A percentile compares a stretch with the other conserved stretches of the same genome.
Conservation (phyloP, 176 grass and related monocot species). For the Bolboschoenus planiculmis region DNA sequence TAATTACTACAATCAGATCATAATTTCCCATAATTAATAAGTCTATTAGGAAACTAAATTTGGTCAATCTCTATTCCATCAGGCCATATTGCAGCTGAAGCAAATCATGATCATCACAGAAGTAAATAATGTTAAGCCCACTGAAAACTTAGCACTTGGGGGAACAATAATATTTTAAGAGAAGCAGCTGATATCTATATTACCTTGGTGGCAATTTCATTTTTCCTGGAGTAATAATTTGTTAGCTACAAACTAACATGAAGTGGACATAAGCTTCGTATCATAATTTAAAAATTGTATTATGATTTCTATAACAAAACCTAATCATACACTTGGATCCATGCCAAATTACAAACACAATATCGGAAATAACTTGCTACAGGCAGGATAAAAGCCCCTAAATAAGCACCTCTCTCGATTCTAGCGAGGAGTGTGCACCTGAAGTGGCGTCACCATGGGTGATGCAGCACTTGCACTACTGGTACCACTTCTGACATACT, state of each 20-base stretch:
- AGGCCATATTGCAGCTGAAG: not conserved
- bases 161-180: not conserved
- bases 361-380: not conserved
- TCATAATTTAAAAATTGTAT: not conserved
- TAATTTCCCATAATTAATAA: no score
- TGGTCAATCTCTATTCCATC: no score
- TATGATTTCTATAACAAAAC: not conserved
- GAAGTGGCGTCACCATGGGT: slow-evolving; percentile 71
- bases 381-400: not conserved
- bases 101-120: not conserved
- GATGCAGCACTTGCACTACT: slow-evolving; percentile 80
- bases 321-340: not conserved
- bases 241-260: not conserved
- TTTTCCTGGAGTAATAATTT: not conserved
- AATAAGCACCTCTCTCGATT: not conserved
- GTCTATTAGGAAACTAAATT: no score
- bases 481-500: slow-evolving; percentile 68
- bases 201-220: not conserved
- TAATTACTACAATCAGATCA: no score
- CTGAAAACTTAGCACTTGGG: not conserved
- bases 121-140: not conserved
- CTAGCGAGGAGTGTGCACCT: slow-evolving; percentile 53
- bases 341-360: not conserved
- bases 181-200: not conserved
- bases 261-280: not conserved